A percentile compares a stretch with the other conserved stretches of the same genome.
Conservation (phyloP, 352 stramenopile species). For the Phytopythium helicoides region DNA sequence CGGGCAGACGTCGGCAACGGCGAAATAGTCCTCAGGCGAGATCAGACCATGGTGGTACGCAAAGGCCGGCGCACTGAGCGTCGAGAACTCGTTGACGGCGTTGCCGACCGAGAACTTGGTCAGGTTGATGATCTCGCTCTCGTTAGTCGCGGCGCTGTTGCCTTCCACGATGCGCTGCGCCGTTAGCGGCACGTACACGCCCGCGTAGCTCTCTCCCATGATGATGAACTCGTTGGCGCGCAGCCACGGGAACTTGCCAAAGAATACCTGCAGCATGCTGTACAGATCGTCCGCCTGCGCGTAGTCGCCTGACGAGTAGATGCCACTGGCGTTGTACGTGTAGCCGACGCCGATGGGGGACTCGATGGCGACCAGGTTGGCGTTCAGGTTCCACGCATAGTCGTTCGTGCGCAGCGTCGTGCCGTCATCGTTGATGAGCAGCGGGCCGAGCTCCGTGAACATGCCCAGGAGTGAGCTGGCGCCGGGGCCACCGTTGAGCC, state of each 20-base stretch:
- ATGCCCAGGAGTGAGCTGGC: slow-evolving; percentile 54
- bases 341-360: slow-evolving; percentile 67
- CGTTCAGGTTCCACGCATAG: slow-evolving; percentile 54
- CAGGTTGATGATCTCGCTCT: background rate
- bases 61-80: slow-evolving; percentile 33
- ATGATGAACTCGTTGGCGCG: slow-evolving; percentile 43
- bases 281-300: slow-evolving; percentile 77
- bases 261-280: slow-evolving; percentile 80
- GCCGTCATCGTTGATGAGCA: slow-evolving; percentile 60
- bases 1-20: slow-evolving; percentile 25
- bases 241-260: slow-evolving; percentile 81
- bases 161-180: background rate
- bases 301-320: slow-evolving; percentile 77
- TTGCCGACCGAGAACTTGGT: background rate
- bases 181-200: background rate
- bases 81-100: slow-evolving; percentile 26
- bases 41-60: slow-evolving; percentile 56
- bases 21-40: slow-evolving; percentile 33
- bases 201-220: background rate
- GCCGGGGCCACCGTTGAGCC: slow-evolving; percentile 67
- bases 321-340: slow-evolving; percentile 51
- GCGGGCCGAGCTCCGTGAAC: slow-evolving; percentile 68
- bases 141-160: background rate
- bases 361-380: slow-evolving; percentile 62
- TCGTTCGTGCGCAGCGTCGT: slow-evolving; percentile 39